Evolutionary conservation across 2,329 filamentous ascomycete species (phyloP), one percentile per base, ranked within the genome.

Genomic region (Teratosphaeria viscida): DNA sequence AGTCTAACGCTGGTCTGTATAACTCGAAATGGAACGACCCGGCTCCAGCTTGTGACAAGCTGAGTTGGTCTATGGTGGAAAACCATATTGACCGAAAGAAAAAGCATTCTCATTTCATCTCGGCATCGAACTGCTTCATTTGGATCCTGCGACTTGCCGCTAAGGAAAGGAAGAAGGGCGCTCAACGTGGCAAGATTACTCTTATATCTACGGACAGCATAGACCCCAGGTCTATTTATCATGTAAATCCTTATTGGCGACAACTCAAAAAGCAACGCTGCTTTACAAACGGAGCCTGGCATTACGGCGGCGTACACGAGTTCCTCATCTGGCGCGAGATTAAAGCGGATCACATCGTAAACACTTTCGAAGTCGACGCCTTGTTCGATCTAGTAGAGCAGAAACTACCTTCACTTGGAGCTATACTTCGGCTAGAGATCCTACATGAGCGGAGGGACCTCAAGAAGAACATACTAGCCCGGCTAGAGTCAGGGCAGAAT

Each of bases 21-120:
- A 55, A 16, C 57, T 32, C n/a, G 59, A 59, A 14, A 11, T 54
- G 32, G 27, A 32, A 19, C n/a, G 14, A 23, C 8, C 54, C 54
- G 5, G 10, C 57, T 19, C 60, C 58, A n/a, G 52, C 57, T 16
- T 52, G 60, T 56, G 54, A 16, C n/a, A 35, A 59, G 16, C 34
- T 61, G 34, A 16, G 19, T n/a, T 49, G 43, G 43, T n/a, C 19
- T 3, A 19, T 49, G 43, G 43, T 60, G 5, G 56, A 57, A 35
- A 60, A 57, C 29, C 59, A 63, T 27, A 6, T 63, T 11, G 43
- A 47, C 12, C 26, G 52, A 14, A 47, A 55, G 8, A 23, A 55
- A 16, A 26, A 56, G 6, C 26, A 34, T 5, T 47, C 27, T 11
- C 65, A 62, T 1, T 67, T 62, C 55, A 54, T 64, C 11, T 65